A percentile compares a stretch with the other conserved stretches of the same genome.
phyloP scores from a whole-genome alignment of 1,284 basidiomycete species.

The Apiotrichum mycotoxinovorans region DNA sequence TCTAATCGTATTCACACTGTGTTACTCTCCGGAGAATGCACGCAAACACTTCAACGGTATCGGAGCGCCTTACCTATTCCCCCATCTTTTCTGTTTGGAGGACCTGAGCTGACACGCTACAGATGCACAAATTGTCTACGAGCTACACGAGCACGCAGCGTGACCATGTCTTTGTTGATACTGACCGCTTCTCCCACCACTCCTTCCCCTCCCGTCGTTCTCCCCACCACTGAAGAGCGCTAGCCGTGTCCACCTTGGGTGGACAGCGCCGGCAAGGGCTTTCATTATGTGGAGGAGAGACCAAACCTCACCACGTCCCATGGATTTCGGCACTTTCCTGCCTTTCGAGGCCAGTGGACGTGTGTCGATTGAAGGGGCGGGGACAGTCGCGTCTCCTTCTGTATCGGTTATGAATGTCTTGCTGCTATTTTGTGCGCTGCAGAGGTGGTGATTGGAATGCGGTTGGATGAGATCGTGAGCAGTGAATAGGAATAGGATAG shows the following conservation, averaged over 20 bases:
- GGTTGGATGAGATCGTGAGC: too few relatives aligned
- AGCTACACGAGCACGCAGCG: too few relatives aligned
- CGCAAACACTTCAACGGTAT: slow-evolving; percentile 49
- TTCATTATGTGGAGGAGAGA: slow-evolving; percentile 38
- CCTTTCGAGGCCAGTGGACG: background rate
- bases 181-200: background rate
- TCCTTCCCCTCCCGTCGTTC: slow-evolving; percentile 1
- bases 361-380: slow-evolving; percentile 1
- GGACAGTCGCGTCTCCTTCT: background rate
- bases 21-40: slow-evolving; percentile 42
- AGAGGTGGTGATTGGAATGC: too few relatives aligned
- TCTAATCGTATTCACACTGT: slow-evolving; percentile 53
- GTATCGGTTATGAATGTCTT: background rate
- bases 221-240: slow-evolving; percentile 41
- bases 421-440: background rate
- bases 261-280: slow-evolving; percentile 27
- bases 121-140: slow-evolving; percentile 19
- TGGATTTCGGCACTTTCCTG: slow-evolving; percentile 43
- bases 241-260: slow-evolving; percentile 19
- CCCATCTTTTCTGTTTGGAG: background rate
- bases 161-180: too few relatives aligned
- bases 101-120: slow-evolving; percentile 12
- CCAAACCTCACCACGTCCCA: slow-evolving; percentile 26
- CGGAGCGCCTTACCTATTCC: slow-evolving; percentile 28
- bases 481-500: too few relatives aligned